Base-by-base conservation (phyloP, 371 early-diverging fungal species). In the Furculomyces boomerangus region DNA sequence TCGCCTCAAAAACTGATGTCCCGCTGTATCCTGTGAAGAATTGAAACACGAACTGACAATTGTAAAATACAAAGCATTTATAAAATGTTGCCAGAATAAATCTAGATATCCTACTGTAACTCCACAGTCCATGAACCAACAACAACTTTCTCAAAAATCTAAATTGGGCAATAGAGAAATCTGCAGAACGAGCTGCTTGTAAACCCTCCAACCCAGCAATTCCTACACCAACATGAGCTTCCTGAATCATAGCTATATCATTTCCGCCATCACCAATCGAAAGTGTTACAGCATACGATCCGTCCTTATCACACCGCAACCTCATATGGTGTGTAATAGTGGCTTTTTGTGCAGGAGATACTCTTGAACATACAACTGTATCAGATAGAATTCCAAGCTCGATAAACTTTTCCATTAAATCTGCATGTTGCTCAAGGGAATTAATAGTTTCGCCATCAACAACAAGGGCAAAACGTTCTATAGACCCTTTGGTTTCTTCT, bases 241-340 rank as follows among this genome's bases (percentile, higher is more conserved):
- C 83, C 62, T 90, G 89, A 57, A 98, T 89, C 98, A 97, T 97
- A 2, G 83, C 78, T 39, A 97, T 90, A 68, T 97, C 98, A 71
- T 97, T 97, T 41, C 90, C 94, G 24, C 98, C 98, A 67, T 97
- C 98, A 32, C 98, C 98, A 55, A 97, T 90, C 10, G 90, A 86
- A 51, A 93, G 68, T 50, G 92, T 80, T 53, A 89, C 78, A 35
- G 77, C 76, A 32, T 70, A 70, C 27, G 72, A 68, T 58, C 78
- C 74, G 50, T 80, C 76, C 56, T 80, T 65, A 39, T 68, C 67
- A 54, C 68, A 68, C 8, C 68, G 60, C 30, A 68, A 64, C 0
- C 78, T 71, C 59, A 88, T 75, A 22, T 68, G 66, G 58, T 83
- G 77, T 8, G 92, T 90, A 26, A 97, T 88, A 41, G 83, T 61